Percentiles rank a stretch among this genome's conserved stretches.
Conservation (phyloP, 2,329 filamentous ascomycete species). For the Malbranchea cinnamomea region DNA sequence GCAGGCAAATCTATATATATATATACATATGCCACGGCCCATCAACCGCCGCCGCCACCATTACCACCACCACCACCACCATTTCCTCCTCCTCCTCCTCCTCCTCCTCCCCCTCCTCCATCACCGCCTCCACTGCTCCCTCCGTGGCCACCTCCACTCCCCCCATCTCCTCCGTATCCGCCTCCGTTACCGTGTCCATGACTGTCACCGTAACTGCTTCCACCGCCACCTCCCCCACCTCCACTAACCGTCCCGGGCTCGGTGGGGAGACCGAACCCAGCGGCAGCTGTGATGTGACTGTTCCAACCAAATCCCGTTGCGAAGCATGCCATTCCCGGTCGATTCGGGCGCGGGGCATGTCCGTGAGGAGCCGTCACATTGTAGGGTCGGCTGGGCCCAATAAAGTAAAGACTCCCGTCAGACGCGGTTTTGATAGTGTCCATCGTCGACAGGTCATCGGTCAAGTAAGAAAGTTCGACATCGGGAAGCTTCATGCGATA, state of each 20-base stretch:
- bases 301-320: no score
- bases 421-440: not conserved
- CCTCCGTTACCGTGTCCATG: not conserved
- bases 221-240: not conserved
- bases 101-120: slow-evolving; percentile 5
- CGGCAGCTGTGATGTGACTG: no score
- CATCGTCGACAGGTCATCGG: not conserved
- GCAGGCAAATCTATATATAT: no score
- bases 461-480: not conserved
- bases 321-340: no score
- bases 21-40: no score
- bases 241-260: slow-evolving; percentile 7
- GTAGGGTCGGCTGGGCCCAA: no score
- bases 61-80: slow-evolving; percentile 6
- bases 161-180: slow-evolving; percentile 1
- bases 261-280: no score
- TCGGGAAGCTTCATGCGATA: slow-evolving; percentile 5
- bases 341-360: no score
- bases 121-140: slow-evolving; percentile 4
- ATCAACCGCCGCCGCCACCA: slow-evolving; percentile 2
- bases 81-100: slow-evolving; percentile 5
- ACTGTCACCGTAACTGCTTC: not conserved
- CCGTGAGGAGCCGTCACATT: no score
- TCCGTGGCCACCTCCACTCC: not conserved
- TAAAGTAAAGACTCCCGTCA: no score